Evolutionary conservation across 2,329 filamentous ascomycete genomes (phyloP), one percentile per base, ranked within the genome.

Genomic region (Teratosphaeria viscida): DNA sequence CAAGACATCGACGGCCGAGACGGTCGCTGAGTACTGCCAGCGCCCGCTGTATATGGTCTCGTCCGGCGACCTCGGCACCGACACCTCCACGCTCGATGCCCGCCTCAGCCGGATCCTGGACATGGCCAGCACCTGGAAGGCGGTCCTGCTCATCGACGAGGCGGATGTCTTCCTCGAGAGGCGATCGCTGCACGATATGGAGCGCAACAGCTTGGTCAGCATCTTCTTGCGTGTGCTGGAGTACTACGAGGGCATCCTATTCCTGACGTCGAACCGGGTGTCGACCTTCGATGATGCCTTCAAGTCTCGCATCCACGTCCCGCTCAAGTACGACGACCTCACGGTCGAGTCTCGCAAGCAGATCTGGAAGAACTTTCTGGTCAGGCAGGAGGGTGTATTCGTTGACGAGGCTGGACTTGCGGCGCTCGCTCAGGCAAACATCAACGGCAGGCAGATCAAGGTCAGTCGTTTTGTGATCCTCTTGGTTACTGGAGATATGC

Each of bases 51-150:
- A 79, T 60, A 66, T 66, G 63, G 63, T 71, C 10, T 65, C 63
- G 1, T 63, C 64, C 10, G 67, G 67, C 35, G 67, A 71, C 14
- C 62, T 70, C 0, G 67, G 67, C 35, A 67, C 80, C 73, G 49
- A 77, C 78, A 68, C 77, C 76, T 7, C 82, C 78, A 70, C 76
- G 75, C 19, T 81, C 77, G 43, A 69, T 47, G 55, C 58, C 2
- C 61, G 61, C 14, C 63, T 70, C n/a, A 64, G 57, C 35, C 61
- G 61, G 35, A 90, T 94, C 55, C 81, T 95, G 59, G 88, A 92
- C 66, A 88, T 94, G 56, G 90, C 89, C 52, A 88, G 91, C 66
- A 85, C 85, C 0, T 95, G 90, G 90, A 88, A 89, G n/a, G 90
- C 90, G 0, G 88, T 95, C 6, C 77, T 95, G 0, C 82, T 95